A percentile compares a stretch with the other conserved stretches of the same genome.
phyloP scores from a whole-genome alignment of 2,329 filamentous ascomycete genomes.

The Xylogone sp. region DNA sequence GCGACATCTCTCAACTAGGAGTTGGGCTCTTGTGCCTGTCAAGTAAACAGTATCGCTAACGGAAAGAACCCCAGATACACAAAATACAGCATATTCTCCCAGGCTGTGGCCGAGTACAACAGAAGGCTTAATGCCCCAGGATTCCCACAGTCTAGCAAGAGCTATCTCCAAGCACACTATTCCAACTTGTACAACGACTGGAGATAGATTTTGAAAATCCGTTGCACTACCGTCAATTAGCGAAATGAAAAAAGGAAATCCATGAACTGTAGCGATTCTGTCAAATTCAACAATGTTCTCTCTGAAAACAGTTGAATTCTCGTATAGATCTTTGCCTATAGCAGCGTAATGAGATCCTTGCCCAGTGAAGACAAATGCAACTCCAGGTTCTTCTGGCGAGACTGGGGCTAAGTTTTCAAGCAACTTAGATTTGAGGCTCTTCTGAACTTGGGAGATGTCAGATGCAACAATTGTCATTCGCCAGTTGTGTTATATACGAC shows the following conservation, averaged over 20 bases:
- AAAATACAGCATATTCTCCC: constrained; percentile 70
- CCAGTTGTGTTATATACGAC: constrained; percentile 57
- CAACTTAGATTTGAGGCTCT: constrained; percentile 47
- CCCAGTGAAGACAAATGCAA: constrained; percentile 26
- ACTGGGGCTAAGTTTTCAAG: constrained; percentile 35
- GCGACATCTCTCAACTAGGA: constrained; percentile 63
- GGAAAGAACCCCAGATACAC: constrained; percentile 68
- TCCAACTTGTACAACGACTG: constrained; percentile 50
- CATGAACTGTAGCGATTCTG: constrained; percentile 11
- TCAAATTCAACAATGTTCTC: constrained; percentile 14
- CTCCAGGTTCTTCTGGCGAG: constrained; percentile 11
- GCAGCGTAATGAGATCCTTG: constrained; percentile 33
- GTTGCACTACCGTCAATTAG: constrained; percentile 40
- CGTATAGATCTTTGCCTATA: constrained; percentile 16
- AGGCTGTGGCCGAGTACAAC: constrained; percentile 60
- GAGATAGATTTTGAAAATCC: constrained; percentile 39
- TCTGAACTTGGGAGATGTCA: constrained; percentile 39
- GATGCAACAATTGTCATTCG: constrained; percentile 45
- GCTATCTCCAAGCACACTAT: constrained; percentile 54
- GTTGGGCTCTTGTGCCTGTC: constrained; percentile 64
- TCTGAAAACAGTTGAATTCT: constrained; percentile 32
- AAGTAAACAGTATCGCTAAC: constrained; percentile 69
- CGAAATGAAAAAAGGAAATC: constrained; percentile 19
- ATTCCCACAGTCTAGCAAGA: constrained; percentile 50
- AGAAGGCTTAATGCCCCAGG: constrained; percentile 52